Conservation (phyloP, 805 yeast species). For the Isabelozyma gotoi region DNA sequence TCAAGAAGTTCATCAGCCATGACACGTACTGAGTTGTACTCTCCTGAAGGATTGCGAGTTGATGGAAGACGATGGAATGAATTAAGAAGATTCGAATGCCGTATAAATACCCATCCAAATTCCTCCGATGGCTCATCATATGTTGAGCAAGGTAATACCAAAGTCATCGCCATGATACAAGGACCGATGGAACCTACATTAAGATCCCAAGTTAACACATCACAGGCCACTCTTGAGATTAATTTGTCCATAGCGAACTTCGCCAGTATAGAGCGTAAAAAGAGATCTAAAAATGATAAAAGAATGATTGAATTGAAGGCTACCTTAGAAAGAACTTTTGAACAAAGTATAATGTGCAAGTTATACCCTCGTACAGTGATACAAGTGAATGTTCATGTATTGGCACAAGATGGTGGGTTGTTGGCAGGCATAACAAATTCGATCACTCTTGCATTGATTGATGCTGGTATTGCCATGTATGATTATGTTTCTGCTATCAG, state of each 20-base stretch:
- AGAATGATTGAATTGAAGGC: slow-evolving; percentile 67
- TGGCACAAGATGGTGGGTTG: slow-evolving; percentile 89
- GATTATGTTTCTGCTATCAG: slow-evolving; percentile 83
- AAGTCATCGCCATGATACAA: slow-evolving; percentile 76
- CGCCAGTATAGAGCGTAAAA: slow-evolving; percentile 73
- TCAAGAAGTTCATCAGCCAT: slow-evolving; percentile 22
- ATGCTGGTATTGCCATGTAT: slow-evolving; percentile 93
- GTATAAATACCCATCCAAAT: slow-evolving; percentile 83
- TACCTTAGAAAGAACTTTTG: slow-evolving; percentile 66
- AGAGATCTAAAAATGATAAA: slow-evolving; percentile 65
- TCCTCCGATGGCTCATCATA: slow-evolving; percentile 91
- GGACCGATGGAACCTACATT: slow-evolving; percentile 87
- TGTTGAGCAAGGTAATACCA: slow-evolving; percentile 89
- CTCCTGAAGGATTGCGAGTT: slow-evolving; percentile 90
- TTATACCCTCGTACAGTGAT: slow-evolving; percentile 83
- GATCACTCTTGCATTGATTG: slow-evolving; percentile 83
- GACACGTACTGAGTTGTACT: slow-evolving; percentile 79
- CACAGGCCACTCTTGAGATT: slow-evolving; percentile 60
- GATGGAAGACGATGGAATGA: slow-evolving; percentile 98
- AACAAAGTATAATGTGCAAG: slow-evolving; percentile 69
- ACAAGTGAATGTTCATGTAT: slow-evolving; percentile 70
- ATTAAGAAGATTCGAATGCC: slow-evolving; percentile 75
- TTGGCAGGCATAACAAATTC: slow-evolving; percentile 81
- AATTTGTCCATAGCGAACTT: slow-evolving; percentile 76
- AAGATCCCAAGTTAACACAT: slow-evolving; percentile 50